Conservation (phyloP, 495 filamentous ascomycete genomes). For the Aspergillus sparsus region DNA sequence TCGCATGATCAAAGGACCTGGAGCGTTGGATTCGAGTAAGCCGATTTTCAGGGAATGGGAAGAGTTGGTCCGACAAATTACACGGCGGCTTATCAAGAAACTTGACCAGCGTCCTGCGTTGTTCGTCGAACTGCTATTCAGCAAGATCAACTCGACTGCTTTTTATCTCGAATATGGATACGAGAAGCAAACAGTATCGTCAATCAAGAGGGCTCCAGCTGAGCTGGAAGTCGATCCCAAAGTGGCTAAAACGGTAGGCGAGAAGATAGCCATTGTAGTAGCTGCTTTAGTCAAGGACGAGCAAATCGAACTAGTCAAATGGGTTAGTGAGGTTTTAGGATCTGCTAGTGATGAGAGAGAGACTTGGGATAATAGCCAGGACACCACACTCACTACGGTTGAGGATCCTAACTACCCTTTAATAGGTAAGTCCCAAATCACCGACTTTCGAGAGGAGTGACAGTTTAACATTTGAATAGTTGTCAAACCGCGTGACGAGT, state of each 20-base stretch:
- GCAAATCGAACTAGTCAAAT: conserved; percentile 70
- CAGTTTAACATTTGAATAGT: conserved; percentile 40
- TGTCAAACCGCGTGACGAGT: conserved; percentile 68
- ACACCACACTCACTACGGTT: conserved; percentile 40
- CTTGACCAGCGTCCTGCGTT: conserved; percentile 80
- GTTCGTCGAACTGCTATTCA: conserved; percentile 88
- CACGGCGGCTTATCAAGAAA: conserved; percentile 75
- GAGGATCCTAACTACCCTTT: conserved; percentile 41
- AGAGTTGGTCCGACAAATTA: conserved; percentile 77
- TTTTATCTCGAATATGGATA: conserved; percentile 89
- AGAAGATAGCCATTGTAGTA: conserved; percentile 77
- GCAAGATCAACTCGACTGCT: conserved; percentile 80
- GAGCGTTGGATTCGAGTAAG: conserved; percentile 64
- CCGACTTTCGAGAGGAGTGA: background rate
- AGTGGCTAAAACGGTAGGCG: conserved; percentile 60
- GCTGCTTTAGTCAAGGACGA: conserved; percentile 75
- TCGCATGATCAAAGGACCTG: conserved; percentile 88
- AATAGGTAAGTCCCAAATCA: conserved; percentile 39
- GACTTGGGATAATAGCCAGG: conserved; percentile 73
- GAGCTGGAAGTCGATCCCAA: conserved; percentile 74
- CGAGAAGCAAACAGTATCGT: conserved; percentile 70
- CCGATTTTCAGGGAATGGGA: conserved; percentile 86
- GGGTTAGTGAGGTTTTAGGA: conserved; percentile 72
- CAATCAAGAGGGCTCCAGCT: conserved; percentile 59
- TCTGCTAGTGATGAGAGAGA: conserved; percentile 72